Evolutionary conservation across 2,329 filamentous ascomycete species (phyloP), one percentile per base, ranked within the genome.

Genomic region (Byssoonygena ceratinophila): DNA sequence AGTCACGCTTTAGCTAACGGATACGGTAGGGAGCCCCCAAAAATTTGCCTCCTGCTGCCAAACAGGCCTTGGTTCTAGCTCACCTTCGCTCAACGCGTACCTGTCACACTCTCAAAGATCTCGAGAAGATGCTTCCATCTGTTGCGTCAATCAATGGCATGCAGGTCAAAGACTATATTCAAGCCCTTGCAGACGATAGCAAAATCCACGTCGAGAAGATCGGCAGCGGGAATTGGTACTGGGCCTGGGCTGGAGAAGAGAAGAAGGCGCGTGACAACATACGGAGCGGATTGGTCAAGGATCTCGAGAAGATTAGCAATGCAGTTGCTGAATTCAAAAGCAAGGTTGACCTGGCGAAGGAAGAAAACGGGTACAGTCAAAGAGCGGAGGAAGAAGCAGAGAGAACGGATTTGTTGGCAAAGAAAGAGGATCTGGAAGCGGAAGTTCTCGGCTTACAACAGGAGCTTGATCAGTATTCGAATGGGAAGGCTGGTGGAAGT

Each of bases 151-250:
- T 85, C 69, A 81, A 79, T 59, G 72, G 75, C 57, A 83, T 84
- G 75, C 79, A 82, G 62, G 79, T 82, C 43, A 83, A 83, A 65
- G 82, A 85, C 60, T 83, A 81, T 61, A 69, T 85, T 16, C 80
- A 83, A 63, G 71, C 74, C 3, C 73, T 85, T 18, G 69, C 72
- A 7, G 80, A 84, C 60, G 82, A 85, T 53, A 73, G 72, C 59
- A 74, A 76, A 59, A 76, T 85, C 55, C 75, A 75, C 16, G 77
- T 83, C 25, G 82, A 85, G 68, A 85, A 84, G 65, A 85, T 85
- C 59, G 82, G 82, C 40, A 82, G 75, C 57, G 81, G 80, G 25
- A 85, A 85, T 64, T 85, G 82, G 82, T 85, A 84, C 68, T 85
- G 82, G 82, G 77, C 74, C 57, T 85, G 84, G 63, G 71, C 68